Conservation (phyloP, 768 basidiomycete genomes). For the Calocybe indica region DNA sequence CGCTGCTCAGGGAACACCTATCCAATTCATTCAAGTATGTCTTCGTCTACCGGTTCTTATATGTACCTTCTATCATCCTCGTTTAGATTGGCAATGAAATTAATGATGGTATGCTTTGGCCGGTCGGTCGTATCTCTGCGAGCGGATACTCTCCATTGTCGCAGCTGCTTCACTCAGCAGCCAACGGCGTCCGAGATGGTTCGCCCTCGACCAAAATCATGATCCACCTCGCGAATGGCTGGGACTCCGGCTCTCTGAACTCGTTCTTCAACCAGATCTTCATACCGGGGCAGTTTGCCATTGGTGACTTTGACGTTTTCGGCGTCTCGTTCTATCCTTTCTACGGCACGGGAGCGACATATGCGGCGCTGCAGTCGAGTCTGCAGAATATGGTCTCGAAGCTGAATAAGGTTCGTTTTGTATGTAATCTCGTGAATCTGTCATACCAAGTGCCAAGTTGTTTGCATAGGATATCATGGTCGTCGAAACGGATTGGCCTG, state of each 20-base stretch:
- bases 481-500: constrained; percentile 64
- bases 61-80: not conserved
- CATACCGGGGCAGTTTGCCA: constrained; percentile 42
- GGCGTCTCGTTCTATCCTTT: constrained; percentile 66
- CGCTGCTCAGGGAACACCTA: constrained; percentile 45
- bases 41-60: not conserved
- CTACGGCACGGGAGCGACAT: constrained; percentile 53
- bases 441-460: not conserved
- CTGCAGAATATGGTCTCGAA: constrained; percentile 43
- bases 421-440: not conserved
- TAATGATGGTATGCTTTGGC: constrained; percentile 60
- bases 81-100: constrained; percentile 59
- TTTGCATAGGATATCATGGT: constrained; percentile 41
- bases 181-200: constrained; percentile 44
- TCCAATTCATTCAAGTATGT: constrained; percentile 43
- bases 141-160: constrained; percentile 48
- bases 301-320: constrained; percentile 48
- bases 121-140: constrained; percentile 45
- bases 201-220: constrained; percentile 43
- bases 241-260: constrained; percentile 38
- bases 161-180: constrained; percentile 55
- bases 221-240: constrained; percentile 60
- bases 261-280: constrained; percentile 51
- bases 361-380: constrained; percentile 41
- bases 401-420: constrained; percentile 36